Evolutionary conservation across 495 filamentous ascomycete genomes (phyloP).

Genomic region (Xylaria telfairii): DNA sequence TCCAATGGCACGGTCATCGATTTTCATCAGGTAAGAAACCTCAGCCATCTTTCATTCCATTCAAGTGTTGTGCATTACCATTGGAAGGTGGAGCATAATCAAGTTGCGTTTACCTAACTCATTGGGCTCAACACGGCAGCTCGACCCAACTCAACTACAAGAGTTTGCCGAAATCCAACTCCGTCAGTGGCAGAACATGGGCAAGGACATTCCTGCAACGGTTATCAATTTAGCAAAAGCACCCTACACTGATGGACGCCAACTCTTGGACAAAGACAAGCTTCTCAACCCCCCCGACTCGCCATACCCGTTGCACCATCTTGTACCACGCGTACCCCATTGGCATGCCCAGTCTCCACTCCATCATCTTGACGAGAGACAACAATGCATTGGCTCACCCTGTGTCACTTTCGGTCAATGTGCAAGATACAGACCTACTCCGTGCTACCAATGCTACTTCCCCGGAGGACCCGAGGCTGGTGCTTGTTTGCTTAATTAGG

Average conservation of each 20-base stretch:
- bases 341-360: slow-evolving; percentile 2
- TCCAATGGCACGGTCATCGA: slow-evolving; percentile 4
- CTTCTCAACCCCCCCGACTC: slow-evolving; percentile 10
- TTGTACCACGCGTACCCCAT: neutral
- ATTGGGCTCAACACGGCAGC: slow-evolving; percentile 3
- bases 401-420: slow-evolving; percentile 14
- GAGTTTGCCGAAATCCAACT: slow-evolving; percentile 13
- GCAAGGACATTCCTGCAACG: slow-evolving; percentile 10
- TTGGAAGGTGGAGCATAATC: slow-evolving; percentile 4
- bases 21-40: slow-evolving; percentile 3
- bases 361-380: slow-evolving; percentile 6
- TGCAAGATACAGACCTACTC: slow-evolving; percentile 12
- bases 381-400: slow-evolving; percentile 9
- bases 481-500: slow-evolving; percentile 6
- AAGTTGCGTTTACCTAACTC: slow-evolving; percentile 1
- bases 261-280: slow-evolving; percentile 9
- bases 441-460: slow-evolving; percentile 13
- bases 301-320: slow-evolving; percentile 8
- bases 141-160: slow-evolving; percentile 13
- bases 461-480: slow-evolving; percentile 6
- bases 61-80: slow-evolving; percentile 5
- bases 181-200: slow-evolving; percentile 13
- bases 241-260: slow-evolving; percentile 12
- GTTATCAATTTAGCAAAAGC: slow-evolving; percentile 11
- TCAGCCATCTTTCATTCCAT: slow-evolving; percentile 3